Evolutionary conservation across 495 filamentous ascomycete species (phyloP).

Genomic region (Beverwykella pulmonaria): DNA sequence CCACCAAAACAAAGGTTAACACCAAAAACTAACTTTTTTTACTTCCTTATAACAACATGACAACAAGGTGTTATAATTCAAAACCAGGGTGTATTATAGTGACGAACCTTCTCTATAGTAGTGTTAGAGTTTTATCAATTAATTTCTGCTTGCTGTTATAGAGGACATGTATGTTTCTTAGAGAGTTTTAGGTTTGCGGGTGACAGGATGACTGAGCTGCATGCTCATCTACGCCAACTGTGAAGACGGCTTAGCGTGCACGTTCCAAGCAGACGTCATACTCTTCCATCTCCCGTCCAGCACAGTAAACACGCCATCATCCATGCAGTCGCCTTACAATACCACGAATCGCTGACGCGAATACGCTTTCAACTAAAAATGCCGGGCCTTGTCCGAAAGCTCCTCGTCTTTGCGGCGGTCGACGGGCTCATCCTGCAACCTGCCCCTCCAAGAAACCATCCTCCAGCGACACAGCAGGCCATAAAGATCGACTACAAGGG

Average conservation of each 20-base stretch:
- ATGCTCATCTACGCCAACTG: no score
- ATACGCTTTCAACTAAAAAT: constrained; percentile 49
- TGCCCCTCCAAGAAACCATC: constrained; percentile 48
- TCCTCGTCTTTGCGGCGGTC: constrained; percentile 77
- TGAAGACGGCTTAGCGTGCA: not conserved
- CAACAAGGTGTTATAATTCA: no score
- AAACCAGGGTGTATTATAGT: no score
- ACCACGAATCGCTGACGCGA: not conserved
- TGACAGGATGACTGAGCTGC: no score
- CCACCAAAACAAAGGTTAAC: no score
- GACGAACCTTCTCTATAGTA: no score
- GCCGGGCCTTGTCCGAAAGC: constrained; percentile 75
- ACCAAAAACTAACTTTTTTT: no score
- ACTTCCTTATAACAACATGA: no score
- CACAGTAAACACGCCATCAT: not conserved
- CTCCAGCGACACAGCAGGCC: constrained; percentile 48
- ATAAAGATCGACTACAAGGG: constrained; percentile 76
- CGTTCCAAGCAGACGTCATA: not conserved
- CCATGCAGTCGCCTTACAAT: not conserved
- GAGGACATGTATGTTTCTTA: no score
- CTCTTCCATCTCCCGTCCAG: not conserved
- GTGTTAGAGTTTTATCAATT: no score
- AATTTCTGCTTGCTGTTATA: no score
- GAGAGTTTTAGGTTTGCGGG: no score
- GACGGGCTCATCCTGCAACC: constrained; percentile 88